A percentile compares a stretch with the other conserved stretches of the same genome.
Evolutionary conservation across 129 eudicot genomes (phyloP).

Genomic region (Erigeron canadensis): DNA sequence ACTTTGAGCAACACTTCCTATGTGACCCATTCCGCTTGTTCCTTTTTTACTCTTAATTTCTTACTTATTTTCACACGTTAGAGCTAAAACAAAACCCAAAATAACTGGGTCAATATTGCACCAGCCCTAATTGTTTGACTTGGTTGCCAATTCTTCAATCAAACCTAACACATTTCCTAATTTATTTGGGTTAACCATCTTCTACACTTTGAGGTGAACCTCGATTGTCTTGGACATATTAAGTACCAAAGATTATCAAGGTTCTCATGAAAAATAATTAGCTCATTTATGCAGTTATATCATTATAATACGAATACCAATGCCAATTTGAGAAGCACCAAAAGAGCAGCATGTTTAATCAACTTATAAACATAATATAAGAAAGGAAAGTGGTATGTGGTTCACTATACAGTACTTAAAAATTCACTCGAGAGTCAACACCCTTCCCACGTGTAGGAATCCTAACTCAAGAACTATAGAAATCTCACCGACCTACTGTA

Average conservation of each 20-base stretch:
- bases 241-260: background rate
- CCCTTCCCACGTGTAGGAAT: background rate
- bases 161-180: background rate
- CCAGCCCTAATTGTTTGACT: background rate
- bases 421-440: conserved; percentile 8
- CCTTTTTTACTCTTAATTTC: background rate
- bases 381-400: background rate
- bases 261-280: background rate
- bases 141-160: background rate
- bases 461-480: conserved; percentile 10
- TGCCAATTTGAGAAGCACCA: background rate
- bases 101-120: background rate
- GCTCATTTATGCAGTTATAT: background rate
- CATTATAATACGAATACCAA: background rate
- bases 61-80: background rate
- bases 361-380: background rate
- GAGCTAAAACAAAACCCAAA: background rate
- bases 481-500: conserved; percentile 4
- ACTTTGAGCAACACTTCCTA: background rate
- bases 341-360: background rate
- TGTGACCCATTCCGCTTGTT: background rate
- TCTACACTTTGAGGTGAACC: background rate
- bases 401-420: background rate
- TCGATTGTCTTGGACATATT: background rate
- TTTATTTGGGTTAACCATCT: background rate